Evolutionary conservation across 257 asterid genomes (phyloP).

Genomic region (Leptodermis oblonga): DNA sequence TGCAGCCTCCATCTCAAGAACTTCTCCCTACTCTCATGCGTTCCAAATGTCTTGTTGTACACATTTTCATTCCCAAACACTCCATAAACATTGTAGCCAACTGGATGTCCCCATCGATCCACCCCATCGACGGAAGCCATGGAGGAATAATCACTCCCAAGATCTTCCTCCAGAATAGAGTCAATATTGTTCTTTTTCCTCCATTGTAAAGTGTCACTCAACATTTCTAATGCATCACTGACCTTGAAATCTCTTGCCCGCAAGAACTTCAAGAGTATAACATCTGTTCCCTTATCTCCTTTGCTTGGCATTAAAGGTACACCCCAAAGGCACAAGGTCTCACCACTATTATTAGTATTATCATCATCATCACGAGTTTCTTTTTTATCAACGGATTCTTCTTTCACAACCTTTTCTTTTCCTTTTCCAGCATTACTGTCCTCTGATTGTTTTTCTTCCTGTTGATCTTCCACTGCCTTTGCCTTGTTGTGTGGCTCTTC

Average conservation of each 20-base stretch:
- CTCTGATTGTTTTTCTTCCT: neutral
- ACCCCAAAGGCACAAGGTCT: constrained; percentile 44
- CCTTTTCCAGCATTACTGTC: constrained; percentile 20
- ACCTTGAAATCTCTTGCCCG: constrained; percentile 47
- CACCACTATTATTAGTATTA: constrained; percentile 11
- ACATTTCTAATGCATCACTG: constrained; percentile 48
- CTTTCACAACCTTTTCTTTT: constrained; percentile 19
- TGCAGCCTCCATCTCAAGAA: constrained; percentile 66
- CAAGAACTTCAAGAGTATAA: constrained; percentile 45
- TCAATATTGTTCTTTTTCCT: constrained; percentile 42
- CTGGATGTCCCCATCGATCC: constrained; percentile 52
- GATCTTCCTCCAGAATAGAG: constrained; percentile 40
- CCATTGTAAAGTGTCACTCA: constrained; percentile 46
- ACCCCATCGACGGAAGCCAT: constrained; percentile 39
- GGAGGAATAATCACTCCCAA: constrained; percentile 35
- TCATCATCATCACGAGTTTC: neutral
- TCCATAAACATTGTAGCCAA: constrained; percentile 62
- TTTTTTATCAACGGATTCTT: neutral
- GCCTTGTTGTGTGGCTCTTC: neutral
- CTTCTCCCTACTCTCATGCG: constrained; percentile 39
- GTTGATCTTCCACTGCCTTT: constrained; percentile 2
- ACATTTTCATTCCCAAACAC: constrained; percentile 39
- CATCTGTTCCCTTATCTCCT: constrained; percentile 38
- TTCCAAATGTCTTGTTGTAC: constrained; percentile 42
- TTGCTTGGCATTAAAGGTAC: constrained; percentile 62